Conservation (phyloP, 176 grass and related monocot species). For the Lolium multiflorum region DNA sequence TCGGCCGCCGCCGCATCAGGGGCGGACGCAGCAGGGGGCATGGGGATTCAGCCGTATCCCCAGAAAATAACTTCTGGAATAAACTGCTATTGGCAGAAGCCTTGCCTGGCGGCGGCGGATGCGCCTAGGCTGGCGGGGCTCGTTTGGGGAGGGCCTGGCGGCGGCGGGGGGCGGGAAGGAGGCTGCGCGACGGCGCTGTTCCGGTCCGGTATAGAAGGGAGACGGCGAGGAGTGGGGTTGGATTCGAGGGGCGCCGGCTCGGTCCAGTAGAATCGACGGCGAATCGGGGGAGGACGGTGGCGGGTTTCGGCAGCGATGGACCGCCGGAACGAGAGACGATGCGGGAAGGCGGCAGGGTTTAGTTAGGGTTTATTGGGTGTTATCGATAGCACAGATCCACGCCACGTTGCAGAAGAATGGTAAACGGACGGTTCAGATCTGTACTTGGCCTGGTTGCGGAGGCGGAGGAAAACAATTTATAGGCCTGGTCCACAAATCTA, state of each 20-base stretch:
- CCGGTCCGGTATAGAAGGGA: neutral
- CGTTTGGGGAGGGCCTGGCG: neutral
- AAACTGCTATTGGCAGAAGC: neutral
- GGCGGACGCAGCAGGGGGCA: neutral
- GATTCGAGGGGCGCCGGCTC: neutral
- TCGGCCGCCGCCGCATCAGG: conserved; percentile 23
- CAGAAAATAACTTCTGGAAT: neutral
- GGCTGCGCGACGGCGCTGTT: conserved; percentile 1
- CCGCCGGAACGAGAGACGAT: neutral
- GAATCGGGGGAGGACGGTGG: neutral
- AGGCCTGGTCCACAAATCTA: no score
- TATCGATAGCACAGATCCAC: neutral
- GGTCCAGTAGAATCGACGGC: neutral
- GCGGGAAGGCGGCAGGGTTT: neutral
- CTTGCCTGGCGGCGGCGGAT: neutral
- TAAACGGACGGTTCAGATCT: neutral
- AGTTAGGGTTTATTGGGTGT: neutral
- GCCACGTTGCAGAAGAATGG: neutral
- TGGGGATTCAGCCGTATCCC: neutral
- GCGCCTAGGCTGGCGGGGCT: neutral
- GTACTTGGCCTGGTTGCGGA: no score
- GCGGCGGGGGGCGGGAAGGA: neutral
- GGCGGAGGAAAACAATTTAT: no score
- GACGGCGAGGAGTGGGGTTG: neutral
- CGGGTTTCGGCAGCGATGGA: neutral